phyloP scores from a whole-genome alignment of 225 moss, liverwort and hornwort genomes.

The Pseudoscleropodium purum region DNA sequence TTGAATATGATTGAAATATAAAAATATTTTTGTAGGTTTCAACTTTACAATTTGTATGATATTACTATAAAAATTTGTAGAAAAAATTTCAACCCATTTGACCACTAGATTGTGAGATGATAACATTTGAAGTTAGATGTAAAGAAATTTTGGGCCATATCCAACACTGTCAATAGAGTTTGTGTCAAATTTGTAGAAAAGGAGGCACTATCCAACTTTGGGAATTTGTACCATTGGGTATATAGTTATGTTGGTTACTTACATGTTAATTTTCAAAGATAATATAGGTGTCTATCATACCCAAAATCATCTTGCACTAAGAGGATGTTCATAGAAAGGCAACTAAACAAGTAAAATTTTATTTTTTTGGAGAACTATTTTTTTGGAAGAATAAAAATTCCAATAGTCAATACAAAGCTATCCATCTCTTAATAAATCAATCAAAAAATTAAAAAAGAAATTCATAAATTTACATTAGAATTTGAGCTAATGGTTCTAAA shows the following conservation, averaged over 20 bases:
- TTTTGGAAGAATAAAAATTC: background rate
- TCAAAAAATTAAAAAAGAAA: background rate
- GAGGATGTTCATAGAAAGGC: background rate
- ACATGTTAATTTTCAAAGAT: background rate
- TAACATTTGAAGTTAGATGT: background rate
- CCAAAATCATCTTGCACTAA: background rate
- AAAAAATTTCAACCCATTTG: background rate
- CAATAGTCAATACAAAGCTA: background rate
- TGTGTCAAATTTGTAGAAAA: background rate
- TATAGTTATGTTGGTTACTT: background rate
- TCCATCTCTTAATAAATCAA: background rate
- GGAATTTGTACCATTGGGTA: background rate
- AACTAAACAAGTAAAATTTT: background rate
- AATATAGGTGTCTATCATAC: background rate
- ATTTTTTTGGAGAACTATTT: background rate
- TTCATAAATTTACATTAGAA: background rate
- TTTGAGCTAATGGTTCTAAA: background rate
- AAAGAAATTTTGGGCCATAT: background rate
- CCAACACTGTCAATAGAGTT: fast-evolving
- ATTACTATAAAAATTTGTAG: too few species aligned
- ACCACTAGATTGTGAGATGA: background rate
- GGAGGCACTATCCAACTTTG: background rate
- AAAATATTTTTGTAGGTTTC: background rate
- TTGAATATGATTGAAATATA: background rate
- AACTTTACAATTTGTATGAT: background rate